Conservation (phyloP, 495 filamentous ascomycete genomes). For the Platismatia glauca region DNA sequence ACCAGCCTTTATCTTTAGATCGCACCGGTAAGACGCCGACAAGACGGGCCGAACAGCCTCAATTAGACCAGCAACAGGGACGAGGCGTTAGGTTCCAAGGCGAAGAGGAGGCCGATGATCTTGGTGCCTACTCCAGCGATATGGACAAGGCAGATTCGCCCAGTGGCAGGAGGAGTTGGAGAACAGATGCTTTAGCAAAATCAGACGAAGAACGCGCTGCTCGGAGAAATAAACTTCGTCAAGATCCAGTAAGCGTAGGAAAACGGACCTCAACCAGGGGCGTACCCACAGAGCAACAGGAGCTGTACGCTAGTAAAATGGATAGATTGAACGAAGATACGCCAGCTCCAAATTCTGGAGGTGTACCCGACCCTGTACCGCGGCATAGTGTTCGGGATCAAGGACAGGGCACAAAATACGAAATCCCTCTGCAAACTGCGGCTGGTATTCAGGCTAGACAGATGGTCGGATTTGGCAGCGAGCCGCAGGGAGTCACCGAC, state of each 20-base stretch:
- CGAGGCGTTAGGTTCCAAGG: constrained; percentile 20
- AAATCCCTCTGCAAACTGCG: constrained; percentile 20
- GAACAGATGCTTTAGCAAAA: constrained; percentile 6
- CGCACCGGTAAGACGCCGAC: not conserved
- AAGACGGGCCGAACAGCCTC: not conserved
- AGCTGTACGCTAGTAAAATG: constrained; percentile 19
- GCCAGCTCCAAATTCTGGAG: constrained; percentile 13
- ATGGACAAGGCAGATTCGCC: not conserved
- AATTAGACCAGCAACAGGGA: constrained; percentile 3
- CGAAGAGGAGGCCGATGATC: constrained; percentile 7
- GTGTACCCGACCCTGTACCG: constrained; percentile 15
- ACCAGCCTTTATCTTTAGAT: not conserved
- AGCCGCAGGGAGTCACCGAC: not conserved
- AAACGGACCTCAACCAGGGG: constrained; percentile 15
- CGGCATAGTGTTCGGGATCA: constrained; percentile 11
- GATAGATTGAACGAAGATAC: constrained; percentile 6
- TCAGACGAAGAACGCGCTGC: constrained; percentile 11
- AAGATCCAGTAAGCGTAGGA: not conserved
- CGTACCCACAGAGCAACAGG: constrained; percentile 18
- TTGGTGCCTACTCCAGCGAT: not conserved
- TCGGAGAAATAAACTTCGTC: not conserved
- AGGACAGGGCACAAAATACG: constrained; percentile 6
- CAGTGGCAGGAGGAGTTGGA: constrained; percentile 5
- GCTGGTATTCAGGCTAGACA: constrained; percentile 21
- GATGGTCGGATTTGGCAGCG: constrained; percentile 21